Evolutionary conservation across 441 rosid species (phyloP).

Genomic region (Erodium moschatum): DNA sequence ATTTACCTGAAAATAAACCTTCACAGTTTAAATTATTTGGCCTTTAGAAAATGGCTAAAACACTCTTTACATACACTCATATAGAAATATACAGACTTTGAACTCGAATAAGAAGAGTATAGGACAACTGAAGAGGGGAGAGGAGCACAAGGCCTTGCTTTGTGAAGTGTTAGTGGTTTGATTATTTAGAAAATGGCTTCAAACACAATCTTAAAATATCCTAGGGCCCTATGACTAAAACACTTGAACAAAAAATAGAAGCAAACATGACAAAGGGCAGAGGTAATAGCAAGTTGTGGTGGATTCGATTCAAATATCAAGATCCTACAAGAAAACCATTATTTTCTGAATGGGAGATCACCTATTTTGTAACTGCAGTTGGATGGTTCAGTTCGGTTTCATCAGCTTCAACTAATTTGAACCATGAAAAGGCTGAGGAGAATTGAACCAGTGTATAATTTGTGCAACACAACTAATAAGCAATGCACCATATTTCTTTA

Average conservation of each 20-base stretch:
- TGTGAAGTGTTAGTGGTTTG: background rate
- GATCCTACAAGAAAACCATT: background rate
- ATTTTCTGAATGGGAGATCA: background rate
- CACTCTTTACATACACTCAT: background rate
- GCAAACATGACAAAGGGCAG: background rate
- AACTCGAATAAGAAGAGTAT: background rate
- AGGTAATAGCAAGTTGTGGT: background rate
- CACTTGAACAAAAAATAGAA: background rate
- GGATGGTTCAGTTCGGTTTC: background rate
- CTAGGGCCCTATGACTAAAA: background rate
- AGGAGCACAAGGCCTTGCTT: background rate
- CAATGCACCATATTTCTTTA: background rate
- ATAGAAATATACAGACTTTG: background rate
- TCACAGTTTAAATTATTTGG: slow-evolving; percentile 4
- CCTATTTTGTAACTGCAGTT: background rate
- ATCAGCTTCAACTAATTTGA: background rate
- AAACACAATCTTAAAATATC: background rate
- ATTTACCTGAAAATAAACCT: slow-evolving; percentile 37
- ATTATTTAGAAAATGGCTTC: background rate
- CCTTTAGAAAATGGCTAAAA: slow-evolving; percentile 6
- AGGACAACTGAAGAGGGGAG: background rate
- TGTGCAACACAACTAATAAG: background rate
- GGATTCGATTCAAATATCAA: background rate
- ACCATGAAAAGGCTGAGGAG: background rate
- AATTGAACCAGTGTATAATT: background rate